Evolutionary conservation across 1,139 yeast genomes (phyloP).

Genomic region (Saccharomyces uvarum): DNA sequence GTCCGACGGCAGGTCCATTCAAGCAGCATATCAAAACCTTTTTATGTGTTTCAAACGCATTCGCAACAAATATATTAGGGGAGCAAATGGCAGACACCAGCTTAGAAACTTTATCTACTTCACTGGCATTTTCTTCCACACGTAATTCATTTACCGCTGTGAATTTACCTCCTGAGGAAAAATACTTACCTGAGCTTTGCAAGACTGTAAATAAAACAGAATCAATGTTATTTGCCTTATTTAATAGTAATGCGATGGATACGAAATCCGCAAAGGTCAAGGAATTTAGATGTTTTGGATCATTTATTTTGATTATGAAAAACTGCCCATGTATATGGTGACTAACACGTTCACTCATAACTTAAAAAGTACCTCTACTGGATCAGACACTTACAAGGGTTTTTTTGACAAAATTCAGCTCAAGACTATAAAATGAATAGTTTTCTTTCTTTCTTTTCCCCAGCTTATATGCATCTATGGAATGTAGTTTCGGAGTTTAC

Average conservation of each 20-base stretch:
- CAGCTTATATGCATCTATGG: background rate
- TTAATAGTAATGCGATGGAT: slow-evolving; percentile 50
- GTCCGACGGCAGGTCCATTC: slow-evolving; percentile 85
- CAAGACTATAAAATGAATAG: background rate
- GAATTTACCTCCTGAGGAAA: slow-evolving; percentile 81
- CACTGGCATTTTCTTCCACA: slow-evolving; percentile 6
- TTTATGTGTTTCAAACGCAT: slow-evolving; percentile 59
- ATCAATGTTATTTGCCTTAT: slow-evolving; percentile 58
- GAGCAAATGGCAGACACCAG: slow-evolving; percentile 49
- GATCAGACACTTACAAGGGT: background rate
- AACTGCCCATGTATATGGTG: slow-evolving; percentile 11
- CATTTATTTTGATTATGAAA: slow-evolving; percentile 55
- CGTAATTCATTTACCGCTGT: slow-evolving; percentile 30
- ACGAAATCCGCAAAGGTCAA: slow-evolving; percentile 59
- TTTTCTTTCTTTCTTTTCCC: background rate
- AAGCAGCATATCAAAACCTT: slow-evolving; percentile 69
- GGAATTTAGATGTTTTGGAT: slow-evolving; percentile 60
- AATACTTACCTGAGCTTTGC: slow-evolving; percentile 65
- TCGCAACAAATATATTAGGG: slow-evolving; percentile 60
- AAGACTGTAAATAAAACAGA: slow-evolving; percentile 58
- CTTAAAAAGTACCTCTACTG: background rate
- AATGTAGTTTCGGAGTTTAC: background rate
- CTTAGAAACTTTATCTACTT: slow-evolving; percentile 34
- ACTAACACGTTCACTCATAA: background rate
- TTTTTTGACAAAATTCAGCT: background rate